Evolutionary conservation across 2,329 filamentous ascomycete species (phyloP).

Genomic region (Penicillium aurantiogriseum): DNA sequence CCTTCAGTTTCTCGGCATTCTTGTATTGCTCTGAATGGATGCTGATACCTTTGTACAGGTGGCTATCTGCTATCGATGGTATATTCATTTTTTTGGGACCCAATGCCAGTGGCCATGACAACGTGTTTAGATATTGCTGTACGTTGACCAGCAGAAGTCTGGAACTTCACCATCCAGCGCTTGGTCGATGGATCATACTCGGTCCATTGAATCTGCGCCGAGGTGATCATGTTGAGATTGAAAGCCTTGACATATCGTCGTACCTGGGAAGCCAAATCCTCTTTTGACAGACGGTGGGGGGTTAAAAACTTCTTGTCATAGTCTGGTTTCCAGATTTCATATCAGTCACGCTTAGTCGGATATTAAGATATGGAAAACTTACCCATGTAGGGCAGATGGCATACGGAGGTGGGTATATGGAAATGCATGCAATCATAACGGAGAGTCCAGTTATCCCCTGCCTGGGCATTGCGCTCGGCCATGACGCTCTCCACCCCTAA

Average conservation of each 20-base stretch:
- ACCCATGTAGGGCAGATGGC: not conserved
- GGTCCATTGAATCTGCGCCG: not conserved
- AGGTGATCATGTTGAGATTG: not conserved
- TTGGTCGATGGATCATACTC: not conserved
- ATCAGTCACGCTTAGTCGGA: not conserved
- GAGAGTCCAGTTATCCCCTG: not conserved
- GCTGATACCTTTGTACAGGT: not conserved
- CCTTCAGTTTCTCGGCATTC: not conserved
- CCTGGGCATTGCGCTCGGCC: not conserved
- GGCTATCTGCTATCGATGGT: not conserved
- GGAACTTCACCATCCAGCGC: not conserved
- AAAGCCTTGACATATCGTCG: not conserved
- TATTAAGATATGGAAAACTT: not conserved
- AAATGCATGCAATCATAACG: not conserved
- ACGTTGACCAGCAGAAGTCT: not conserved
- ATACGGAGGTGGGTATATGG: not conserved
- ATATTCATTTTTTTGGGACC: not conserved
- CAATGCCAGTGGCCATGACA: not conserved
- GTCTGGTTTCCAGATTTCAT: not conserved
- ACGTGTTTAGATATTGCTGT: not conserved
- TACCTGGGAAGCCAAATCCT: not conserved
- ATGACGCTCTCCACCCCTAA: not conserved
- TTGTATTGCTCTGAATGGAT: not conserved
- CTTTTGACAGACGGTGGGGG: not conserved
- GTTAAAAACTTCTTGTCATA: not conserved